Evolutionary conservation across 495 filamentous ascomycete species (phyloP), one percentile per base, ranked within the genome.

Genomic region (Penicillium fimorum): DNA sequence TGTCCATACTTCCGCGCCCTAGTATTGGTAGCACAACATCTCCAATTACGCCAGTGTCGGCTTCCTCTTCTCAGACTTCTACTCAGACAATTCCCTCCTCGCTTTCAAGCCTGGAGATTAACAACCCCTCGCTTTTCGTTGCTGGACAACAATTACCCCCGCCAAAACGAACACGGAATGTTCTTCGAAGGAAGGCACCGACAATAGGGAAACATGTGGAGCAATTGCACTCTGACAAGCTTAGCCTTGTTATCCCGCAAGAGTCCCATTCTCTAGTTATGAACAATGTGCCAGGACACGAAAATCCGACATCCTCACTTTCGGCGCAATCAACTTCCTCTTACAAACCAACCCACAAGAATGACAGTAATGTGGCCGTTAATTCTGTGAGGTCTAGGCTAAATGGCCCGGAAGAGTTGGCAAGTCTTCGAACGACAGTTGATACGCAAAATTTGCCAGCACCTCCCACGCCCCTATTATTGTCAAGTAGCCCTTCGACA

Each of bases 401-500:
- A 37, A 5, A 68, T 27, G 74, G 65, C 10, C 76, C 74, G 15
- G 69, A 68, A 27, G 76, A 79, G 55, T 52, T 79, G 49, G 73
- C 75, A 37, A 77, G 76, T 41, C 71, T 79, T 42, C 59, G 74
- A n/a, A 77, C 73, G n/a, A 66, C 62, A 4, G 50, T 76, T 17
- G 66, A 72, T 17, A 86, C 82, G 5, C 78, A 85, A 50, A 84
- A 86, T 56, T 71, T 87, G 27, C 82, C 86, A 35, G 84, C 85
- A 11, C 84, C 83, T 13, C 83, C 85, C 13, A 86, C 84, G n/a
- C 84, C 87, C 11, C 71, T 82, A 24, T 82, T 84, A 53, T 83
- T 87, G 56, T 86, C 87, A 53, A 88, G 84, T 55, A 97, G 89
- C 55, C 91, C 93, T 42, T 97, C 94, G n/a, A 97, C 92, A 33